Conservation (phyloP, 768 basidiomycete species). For the Russula virescens region DNA sequence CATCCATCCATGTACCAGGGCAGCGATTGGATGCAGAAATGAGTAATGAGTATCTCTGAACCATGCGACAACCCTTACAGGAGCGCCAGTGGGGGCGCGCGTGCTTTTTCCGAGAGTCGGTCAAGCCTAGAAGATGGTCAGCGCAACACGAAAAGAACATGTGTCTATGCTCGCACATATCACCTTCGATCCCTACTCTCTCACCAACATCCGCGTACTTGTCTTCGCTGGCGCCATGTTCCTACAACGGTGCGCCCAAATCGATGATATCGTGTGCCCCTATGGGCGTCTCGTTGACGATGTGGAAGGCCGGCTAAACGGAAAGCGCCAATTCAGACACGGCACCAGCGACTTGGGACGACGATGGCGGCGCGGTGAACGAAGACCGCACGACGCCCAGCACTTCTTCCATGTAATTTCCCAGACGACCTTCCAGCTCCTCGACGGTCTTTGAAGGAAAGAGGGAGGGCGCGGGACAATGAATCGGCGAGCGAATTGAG, state of each 20-base stretch:
- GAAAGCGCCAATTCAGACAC: not conserved
- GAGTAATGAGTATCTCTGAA: not conserved
- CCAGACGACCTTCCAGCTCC: slow-evolving; percentile 80
- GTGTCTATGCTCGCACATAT: slow-evolving; percentile 1
- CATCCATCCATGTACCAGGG: not conserved
- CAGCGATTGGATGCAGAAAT: not conserved
- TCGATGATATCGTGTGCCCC: not conserved
- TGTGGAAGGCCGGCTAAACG: not conserved
- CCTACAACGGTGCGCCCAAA: slow-evolving; percentile 17
- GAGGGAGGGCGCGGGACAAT: too few species aligned
- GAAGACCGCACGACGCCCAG: slow-evolving; percentile 50
- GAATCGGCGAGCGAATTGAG: not conserved
- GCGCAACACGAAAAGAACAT: not conserved
- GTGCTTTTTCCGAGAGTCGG: not conserved
- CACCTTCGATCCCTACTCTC: slow-evolving; percentile 25
- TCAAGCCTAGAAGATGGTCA: not conserved
- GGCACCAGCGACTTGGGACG: not conserved
- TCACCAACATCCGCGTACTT: slow-evolving; percentile 24
- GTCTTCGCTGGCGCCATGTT: slow-evolving; percentile 7
- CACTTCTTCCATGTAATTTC: slow-evolving; percentile 62
- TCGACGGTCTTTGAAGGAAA: slow-evolving; percentile 68
- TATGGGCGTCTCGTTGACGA: slow-evolving; percentile 9
- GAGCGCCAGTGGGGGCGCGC: not conserved
- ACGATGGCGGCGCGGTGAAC: slow-evolving; percentile 25
- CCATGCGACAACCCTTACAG: too few species aligned